Evolutionary conservation across 2,329 filamentous ascomycete genomes (phyloP).

Genomic region (Fusarium azukiicola): DNA sequence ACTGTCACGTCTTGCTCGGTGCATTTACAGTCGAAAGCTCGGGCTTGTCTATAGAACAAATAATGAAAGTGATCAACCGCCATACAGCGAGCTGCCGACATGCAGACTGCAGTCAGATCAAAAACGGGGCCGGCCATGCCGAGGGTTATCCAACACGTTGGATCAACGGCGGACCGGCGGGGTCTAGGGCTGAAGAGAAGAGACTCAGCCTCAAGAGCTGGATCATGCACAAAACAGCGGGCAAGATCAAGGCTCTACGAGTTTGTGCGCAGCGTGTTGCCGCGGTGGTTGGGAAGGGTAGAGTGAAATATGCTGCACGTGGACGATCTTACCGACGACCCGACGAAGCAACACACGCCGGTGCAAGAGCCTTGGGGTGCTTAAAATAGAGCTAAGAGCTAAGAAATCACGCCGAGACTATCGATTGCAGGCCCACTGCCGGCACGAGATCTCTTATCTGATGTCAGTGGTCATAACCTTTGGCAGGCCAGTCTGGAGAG

Average conservation of each 20-base stretch:
- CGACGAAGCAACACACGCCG: neutral
- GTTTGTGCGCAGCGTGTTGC: neutral
- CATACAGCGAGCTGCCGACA: neutral
- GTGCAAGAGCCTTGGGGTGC: neutral
- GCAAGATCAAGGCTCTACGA: neutral
- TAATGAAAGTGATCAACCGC: neutral
- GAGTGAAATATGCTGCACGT: neutral
- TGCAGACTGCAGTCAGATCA: neutral
- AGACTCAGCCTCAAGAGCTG: neutral
- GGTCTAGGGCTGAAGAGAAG: constrained; percentile 6
- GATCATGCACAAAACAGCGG: neutral
- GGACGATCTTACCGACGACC: neutral
- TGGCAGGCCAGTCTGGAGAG: neutral
- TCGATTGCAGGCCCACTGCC: neutral
- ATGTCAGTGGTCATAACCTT: neutral
- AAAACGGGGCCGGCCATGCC: neutral
- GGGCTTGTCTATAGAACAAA: neutral
- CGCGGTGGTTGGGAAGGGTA: neutral
- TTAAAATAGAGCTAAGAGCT: constrained; percentile 14
- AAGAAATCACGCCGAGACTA: constrained; percentile 9
- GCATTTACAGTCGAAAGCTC: neutral
- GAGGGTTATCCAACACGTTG: neutral
- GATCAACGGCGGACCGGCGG: neutral
- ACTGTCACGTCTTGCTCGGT: too few species aligned
- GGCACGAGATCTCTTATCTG: constrained; percentile 13